Base-by-base conservation (phyloP, 2,329 filamentous ascomycete genomes). In the Cercospora janseana region DNA sequence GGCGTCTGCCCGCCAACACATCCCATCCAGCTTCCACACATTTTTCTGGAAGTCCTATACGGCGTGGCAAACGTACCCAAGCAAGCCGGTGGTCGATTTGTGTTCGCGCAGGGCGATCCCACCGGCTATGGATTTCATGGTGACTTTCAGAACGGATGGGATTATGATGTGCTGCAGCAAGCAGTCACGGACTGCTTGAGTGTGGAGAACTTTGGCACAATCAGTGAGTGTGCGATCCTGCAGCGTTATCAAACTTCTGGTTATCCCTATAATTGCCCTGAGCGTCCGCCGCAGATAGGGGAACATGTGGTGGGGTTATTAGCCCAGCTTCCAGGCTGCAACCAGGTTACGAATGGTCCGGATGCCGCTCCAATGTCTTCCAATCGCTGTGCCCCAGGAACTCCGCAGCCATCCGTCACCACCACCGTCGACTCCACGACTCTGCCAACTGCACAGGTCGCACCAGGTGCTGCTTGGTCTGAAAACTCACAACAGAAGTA, bases 101-200 rank as follows among this genome's bases (percentile, higher is more conserved):
- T 76, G 34, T 77, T 75, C 56, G 66, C 73, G 1, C 71, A 71
- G 50, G 72, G 75, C 23, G 75, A 78, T 52, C 67, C 70, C 4
- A 78, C 73, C 4, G 76, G 77, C 5, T 78, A 74, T 54, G 75
- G 76, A 1, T 75, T 78, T 58, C 78, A 80, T 54, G 78, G 74
- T 13, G 78, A 79, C 49, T 79, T 79, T 54, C 65, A 75, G 53
- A 77, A 77, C 45, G 76, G 75, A 15, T 77, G 73, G 71, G 67
- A 77, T 46, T 59, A 65, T 45, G 59, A 57, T 10, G 66, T 72
- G 16, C 66, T 76, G 18, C 60, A 66, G 21, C 49, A 65, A 15
- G 74, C 73, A 0, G 62, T 73, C 16, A 58, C 66, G 21, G 57
- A 65, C 24, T 69, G 67, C 54, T 52, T 65, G 12, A 70, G 71